Evolutionary conservation across 2,329 filamentous ascomycete species (phyloP), one percentile per base, ranked within the genome.

Genomic region (Coniella vitis): DNA sequence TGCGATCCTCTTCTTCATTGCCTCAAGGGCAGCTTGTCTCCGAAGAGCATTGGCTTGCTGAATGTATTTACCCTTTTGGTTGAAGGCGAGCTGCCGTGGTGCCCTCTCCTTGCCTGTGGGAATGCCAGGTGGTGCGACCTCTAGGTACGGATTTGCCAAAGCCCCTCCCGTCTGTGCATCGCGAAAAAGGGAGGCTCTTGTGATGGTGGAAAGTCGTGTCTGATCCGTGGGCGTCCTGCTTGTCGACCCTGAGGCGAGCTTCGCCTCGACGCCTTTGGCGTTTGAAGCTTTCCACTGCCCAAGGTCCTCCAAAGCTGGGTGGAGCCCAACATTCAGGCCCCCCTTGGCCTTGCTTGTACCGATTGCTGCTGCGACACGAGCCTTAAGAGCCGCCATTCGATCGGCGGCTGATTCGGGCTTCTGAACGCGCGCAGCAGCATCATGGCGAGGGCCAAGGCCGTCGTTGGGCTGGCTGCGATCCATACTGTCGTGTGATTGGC

Each of bases 41-140:
- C 93, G 84, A 45, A 96, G 71, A 49, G 90, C 90, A 64, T 88
- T 91, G 7, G 87, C 93, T 68, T 97, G 91, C 55, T 90, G 85
- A 52, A 97, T 95, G 62, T 95, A 97, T 75, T 97, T 97, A 46
- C 93, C 93, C 65, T 95, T 94, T 58, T 90, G 84, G 60, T 96
- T 95, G 73, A 98, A 97, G 12, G 89, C 71, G 16, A 98, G 75
- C 55, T 87, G 83, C 52, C 87, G 83, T 10, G 88, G 79, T 55
- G 86, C 76, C 44, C 90, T 78, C 34, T 77, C 73, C 58, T 84
- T 87, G 29, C 63, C 60, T 65, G 73, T 54, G n/a, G 78, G 76
- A 12, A 83, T 66, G 55, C 71, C 84, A 7, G 84, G 75, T 59
- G 94, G 88, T 55, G 71, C 84, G 4, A 84, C 75, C 60, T 95